Conservation (phyloP, 2,329 filamentous ascomycete genomes). For the Lachnellula hyalina region DNA sequence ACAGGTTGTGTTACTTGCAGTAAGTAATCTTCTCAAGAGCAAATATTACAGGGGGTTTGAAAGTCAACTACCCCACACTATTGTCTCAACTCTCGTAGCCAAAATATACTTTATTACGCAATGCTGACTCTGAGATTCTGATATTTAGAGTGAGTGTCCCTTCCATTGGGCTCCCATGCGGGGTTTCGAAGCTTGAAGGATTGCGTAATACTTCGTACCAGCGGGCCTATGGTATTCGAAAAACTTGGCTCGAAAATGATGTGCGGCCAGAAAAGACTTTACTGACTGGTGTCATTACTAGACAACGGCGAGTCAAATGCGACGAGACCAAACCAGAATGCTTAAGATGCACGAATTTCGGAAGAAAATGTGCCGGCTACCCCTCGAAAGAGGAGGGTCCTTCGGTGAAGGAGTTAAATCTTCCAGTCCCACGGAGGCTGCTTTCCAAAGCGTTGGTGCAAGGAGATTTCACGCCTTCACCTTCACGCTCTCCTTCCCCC, state of each 20-base stretch:
- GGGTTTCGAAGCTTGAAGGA: not conserved
- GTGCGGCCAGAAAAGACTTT: not conserved
- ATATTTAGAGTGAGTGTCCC: no score
- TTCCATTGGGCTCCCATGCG: no score
- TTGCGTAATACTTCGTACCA: not conserved
- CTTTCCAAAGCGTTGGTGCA: slow-evolving; percentile 6
- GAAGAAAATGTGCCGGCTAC: slow-evolving; percentile 21
- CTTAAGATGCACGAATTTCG: slow-evolving; percentile 21
- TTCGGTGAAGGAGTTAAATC: slow-evolving; percentile 2
- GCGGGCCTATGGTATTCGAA: not conserved
- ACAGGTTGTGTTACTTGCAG: slow-evolving; percentile 63
- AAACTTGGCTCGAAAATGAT: not conserved
- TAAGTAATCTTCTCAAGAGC: slow-evolving; percentile 8
- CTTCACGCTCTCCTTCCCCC: slow-evolving; percentile 4
- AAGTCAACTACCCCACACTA: not conserved
- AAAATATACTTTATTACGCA: no score
- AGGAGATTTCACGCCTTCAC: not conserved
- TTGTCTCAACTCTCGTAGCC: no score
- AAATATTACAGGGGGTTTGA: not conserved
- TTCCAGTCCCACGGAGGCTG: slow-evolving; percentile 6
- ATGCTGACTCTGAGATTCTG: no score
- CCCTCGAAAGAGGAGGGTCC: slow-evolving; percentile 5
- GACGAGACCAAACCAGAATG: slow-evolving; percentile 22
- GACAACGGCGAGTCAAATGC: slow-evolving; percentile 17
- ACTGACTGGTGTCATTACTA: not conserved